Base-by-base conservation (phyloP, 768 basidiomycete genomes). In the Rhizopogon roseolus region DNA sequence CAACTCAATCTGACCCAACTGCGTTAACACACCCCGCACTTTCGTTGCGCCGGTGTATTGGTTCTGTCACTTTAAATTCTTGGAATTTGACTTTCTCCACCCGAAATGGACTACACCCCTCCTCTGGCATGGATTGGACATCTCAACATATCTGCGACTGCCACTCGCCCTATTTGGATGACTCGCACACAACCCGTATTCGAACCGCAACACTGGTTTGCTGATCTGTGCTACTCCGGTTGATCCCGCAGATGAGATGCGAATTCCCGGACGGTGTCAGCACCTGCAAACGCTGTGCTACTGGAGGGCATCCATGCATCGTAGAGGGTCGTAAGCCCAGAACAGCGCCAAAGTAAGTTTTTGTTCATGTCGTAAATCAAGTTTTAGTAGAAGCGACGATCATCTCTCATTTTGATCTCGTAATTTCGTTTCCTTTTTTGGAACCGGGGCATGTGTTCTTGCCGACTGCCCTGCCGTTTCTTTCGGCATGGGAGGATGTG, bases 281-380 rank as follows among this genome's bases (percentile, higher is more conserved):
- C 62, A 83, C 86, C n/a, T 93, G 90, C 71, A 84, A 79, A 63
- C 81, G 90, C 45, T 93, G 90, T 69, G 85, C 81, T 60, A 61
- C 77, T 27, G 81, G 84, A 49, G 84, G 86, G 1, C 87, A 90
- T 69, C 76, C 82, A 41, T 93, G 90, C 66, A 83, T 91, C 59
- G 89, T 92, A 38, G 90, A 91, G 69, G 89, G 89, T 46, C 79
- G 90, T 56, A 90, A 89, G 72, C 86, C 82, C 52, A 78, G 83
- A 62, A 86, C 80, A 27, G 82, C 83, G 22, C 89, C 90, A 56
- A 93, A 91, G 90, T 93, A 68, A 81, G 90, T 82, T 54, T 52
- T 49, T 27, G 17, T 46, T 32, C 49, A 22, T 8, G 41, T 37
- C n/a, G 36, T 41, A 14, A 46, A 50, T 27, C 25, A n/a, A 39